A percentile compares a stretch with the other conserved stretches of the same genome.
These are phyloP conservation scores for Coprinopsis strossmayeri DNA, from an alignment of 768 basidiomycete species.

Conservation along the genomic window DNA sequence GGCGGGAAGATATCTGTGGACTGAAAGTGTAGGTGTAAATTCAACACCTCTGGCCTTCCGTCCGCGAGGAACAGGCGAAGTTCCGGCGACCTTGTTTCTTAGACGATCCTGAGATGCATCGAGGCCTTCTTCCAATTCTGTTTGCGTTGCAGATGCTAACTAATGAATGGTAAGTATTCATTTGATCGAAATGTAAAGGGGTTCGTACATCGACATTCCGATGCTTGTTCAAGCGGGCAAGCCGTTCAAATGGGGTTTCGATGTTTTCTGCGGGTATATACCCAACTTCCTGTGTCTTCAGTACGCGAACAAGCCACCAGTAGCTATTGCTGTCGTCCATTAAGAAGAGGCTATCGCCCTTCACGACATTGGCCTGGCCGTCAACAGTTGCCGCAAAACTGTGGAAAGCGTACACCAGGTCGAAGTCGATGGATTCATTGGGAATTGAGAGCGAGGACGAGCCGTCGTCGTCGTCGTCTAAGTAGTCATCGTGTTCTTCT, in stretches of 20 bases:
- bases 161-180: conserved; percentile 20
- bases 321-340: conserved; percentile 99
- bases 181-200: conserved; percentile 1
- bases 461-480: conserved; percentile 71
- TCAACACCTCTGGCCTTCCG: conserved; percentile 47
- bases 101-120: conserved; percentile 47
- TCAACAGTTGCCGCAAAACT: conserved; percentile 98
- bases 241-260: conserved; percentile 94
- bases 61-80: conserved; percentile 39
- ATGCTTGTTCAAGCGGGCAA: conserved; percentile 94
- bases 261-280: conserved; percentile 99
- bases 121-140: conserved; percentile 55
- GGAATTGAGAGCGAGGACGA: conserved; percentile 83
- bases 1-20: conserved; percentile 74
- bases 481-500: conserved; percentile 64
- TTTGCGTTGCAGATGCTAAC: conserved; percentile 71
- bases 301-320: conserved; percentile 99
- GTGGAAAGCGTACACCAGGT: conserved; percentile 88
- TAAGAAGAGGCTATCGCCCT: conserved; percentile 92
- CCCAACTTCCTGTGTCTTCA: conserved; percentile 97
- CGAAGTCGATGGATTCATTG: conserved; percentile 90
- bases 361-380: conserved; percentile 97
- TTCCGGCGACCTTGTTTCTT: conserved; percentile 42
- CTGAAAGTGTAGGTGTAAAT: conserved; percentile 63
- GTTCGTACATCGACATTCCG: conserved; percentile 87